These are phyloP conservation scores for Mucuna pruriens DNA, from an alignment of 306 rosid species.

Conservation along the genomic window DNA sequence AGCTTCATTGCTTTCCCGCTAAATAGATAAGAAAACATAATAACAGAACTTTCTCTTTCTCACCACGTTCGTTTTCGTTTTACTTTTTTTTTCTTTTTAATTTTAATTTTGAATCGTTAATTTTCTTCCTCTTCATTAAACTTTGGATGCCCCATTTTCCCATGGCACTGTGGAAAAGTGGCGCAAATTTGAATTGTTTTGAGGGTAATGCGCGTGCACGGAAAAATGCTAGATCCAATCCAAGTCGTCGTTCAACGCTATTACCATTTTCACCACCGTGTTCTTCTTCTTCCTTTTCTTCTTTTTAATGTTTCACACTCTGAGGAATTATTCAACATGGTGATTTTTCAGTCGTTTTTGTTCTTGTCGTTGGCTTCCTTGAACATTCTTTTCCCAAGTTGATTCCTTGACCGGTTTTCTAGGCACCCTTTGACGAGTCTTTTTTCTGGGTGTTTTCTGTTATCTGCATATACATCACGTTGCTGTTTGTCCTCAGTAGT, in stretches of 20 bases:
- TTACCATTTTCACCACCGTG: background rate
- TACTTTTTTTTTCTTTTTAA: background rate
- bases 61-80: background rate
- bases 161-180: constrained; percentile 36
- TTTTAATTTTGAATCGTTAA: background rate
- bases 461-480: constrained; percentile 38
- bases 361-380: constrained; percentile 32
- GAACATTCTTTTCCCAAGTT: constrained; percentile 30
- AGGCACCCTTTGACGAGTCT: constrained; percentile 23
- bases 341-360: constrained; percentile 11
- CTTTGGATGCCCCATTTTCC: background rate
- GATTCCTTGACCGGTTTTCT: constrained; percentile 36
- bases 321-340: constrained; percentile 26
- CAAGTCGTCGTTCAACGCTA: constrained; percentile 43
- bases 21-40: constrained; percentile 31
- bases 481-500: background rate
- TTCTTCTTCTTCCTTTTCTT: background rate
- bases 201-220: constrained; percentile 52
- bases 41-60: constrained; percentile 1
- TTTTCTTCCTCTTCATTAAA: background rate
- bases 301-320: background rate
- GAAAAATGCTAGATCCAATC: constrained; percentile 60
- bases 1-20: constrained; percentile 67
- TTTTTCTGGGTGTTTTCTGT: constrained; percentile 33
- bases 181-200: constrained; percentile 25